Base-by-base conservation (phyloP, 306 rosid genomes). In the Cicer bijugum region DNA sequence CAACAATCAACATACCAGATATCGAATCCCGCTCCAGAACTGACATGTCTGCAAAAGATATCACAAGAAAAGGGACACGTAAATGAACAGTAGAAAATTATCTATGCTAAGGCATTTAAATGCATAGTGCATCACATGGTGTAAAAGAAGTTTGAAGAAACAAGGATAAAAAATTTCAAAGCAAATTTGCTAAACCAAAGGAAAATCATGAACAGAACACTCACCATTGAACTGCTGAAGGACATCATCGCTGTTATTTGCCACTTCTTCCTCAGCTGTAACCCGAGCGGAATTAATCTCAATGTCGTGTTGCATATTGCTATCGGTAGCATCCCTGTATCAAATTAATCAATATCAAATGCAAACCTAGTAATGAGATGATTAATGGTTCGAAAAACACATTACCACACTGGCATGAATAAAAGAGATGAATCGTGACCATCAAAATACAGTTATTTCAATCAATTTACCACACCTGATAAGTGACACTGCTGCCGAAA, bases 261-360 rank as follows among this genome's bases (percentile, higher is more conserved):
- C 85, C 42, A 86, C 92, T 52, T 87, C 91, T 74, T 89, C 80
- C 80, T 82, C 98, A 2, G 89, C 89, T 12, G 85, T 82, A 45
- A 70, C 66, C 66, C 96, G 90, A 55, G 79, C 82, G 71, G 87
- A 89, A 76, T 68, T 74, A 66, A 93, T 79, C 84, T 93, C 98
- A 16, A 19, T 50, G 38, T 84, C 89, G 63, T 93, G 97, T 71
- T 90, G 90, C 71, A 64, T 82, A 76, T 86, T 90, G 45, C 78
- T 72, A 28, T 89, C 86, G 20, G 76, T 82, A 84, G 91, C 90
- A 74, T 57, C 84, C 78, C 97, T 90, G 84, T 72, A 78, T 52
- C 61, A 76, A 61, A 46, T 12, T 38, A 71, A 59, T 12, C 37
- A 37, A 47, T 68, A 52, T 61, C 44, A 63, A 56, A 83, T 76